Percentiles rank a stretch among this genome's conserved stretches.
Conservation (phyloP, 2,329 filamentous ascomycete genomes). For the Arachnopeziza araneosa region DNA sequence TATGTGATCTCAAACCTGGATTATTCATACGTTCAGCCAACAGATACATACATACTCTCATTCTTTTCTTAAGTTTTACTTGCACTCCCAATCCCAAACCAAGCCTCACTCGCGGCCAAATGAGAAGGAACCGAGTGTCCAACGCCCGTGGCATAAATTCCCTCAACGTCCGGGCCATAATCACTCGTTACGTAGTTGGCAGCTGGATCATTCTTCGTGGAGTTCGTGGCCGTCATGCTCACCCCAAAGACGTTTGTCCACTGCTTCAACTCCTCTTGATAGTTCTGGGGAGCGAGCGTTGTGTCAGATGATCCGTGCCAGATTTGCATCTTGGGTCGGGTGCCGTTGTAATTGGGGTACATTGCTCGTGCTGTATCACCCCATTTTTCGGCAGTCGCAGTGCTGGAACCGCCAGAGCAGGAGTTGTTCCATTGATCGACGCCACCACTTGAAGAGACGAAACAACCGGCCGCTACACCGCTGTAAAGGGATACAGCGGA, state of each 20-base stretch:
- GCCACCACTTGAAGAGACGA: slow-evolving; percentile 28
- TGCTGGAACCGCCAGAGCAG: slow-evolving; percentile 35
- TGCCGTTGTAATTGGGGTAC: slow-evolving; percentile 32
- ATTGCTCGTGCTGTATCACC: slow-evolving; percentile 39
- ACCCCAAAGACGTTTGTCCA: slow-evolving; percentile 40
- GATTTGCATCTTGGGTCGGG: slow-evolving; percentile 21
- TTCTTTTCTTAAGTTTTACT: not conserved
- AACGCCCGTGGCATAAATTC: slow-evolving; percentile 18
- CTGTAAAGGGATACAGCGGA: slow-evolving; percentile 39
- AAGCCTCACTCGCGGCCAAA: slow-evolving; percentile 14
- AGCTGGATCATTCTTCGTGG: slow-evolving; percentile 12
- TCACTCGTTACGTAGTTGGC: slow-evolving; percentile 10
- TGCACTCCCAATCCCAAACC: slow-evolving; percentile 5
- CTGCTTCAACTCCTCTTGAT: slow-evolving; percentile 40
- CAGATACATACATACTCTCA: not conserved
- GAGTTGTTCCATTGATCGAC: slow-evolving; percentile 49
- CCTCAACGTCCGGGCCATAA: slow-evolving; percentile 17
- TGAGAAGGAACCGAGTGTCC: slow-evolving; percentile 18
- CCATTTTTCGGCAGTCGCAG: slow-evolving; percentile 40
- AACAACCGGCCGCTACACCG: slow-evolving; percentile 39
- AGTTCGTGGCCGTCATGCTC: slow-evolving; percentile 12
- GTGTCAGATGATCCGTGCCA: slow-evolving; percentile 35
- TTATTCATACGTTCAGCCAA: not conserved
- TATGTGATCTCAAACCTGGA: not conserved
- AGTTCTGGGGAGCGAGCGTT: slow-evolving; percentile 36